Evolutionary conservation across 257 asterid species (phyloP).

Genomic region (Haberlea rhodopensis): DNA sequence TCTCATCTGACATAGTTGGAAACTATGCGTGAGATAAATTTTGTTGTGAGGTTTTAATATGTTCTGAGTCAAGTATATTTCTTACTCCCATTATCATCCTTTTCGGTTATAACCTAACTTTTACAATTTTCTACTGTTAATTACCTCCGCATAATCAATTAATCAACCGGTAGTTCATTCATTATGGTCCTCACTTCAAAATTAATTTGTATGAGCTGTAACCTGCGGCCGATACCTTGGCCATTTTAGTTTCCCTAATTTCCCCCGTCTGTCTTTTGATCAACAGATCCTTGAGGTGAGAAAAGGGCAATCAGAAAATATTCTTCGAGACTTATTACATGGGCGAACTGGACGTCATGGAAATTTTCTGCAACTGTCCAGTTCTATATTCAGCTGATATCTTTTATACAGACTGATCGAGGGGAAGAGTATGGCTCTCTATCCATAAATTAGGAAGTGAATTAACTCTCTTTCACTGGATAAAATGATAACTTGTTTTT

Average conservation of each 20-base stretch:
- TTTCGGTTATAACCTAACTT: background rate
- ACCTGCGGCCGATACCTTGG: background rate
- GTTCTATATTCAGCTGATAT: slow-evolving; percentile 55
- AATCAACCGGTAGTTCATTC: too few species aligned
- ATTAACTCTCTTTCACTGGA: slow-evolving; percentile 1
- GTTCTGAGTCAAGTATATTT: background rate
- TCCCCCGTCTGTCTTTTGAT: slow-evolving; percentile 10
- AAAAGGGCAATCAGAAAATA: slow-evolving; percentile 56
- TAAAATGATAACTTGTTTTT: slow-evolving; percentile 15
- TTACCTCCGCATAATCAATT: background rate
- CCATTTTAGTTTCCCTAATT: slow-evolving; percentile 17
- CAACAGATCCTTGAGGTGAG: slow-evolving; percentile 60
- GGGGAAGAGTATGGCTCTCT: slow-evolving; percentile 53
- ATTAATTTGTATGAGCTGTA: slow-evolving; percentile 10
- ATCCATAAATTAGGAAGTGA: slow-evolving; percentile 17
- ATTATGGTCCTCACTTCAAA: background rate
- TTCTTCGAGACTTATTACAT: slow-evolving; percentile 62
- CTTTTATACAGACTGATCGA: slow-evolving; percentile 46
- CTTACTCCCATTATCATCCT: background rate
- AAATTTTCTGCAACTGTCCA: slow-evolving; percentile 51
- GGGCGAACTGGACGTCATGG: slow-evolving; percentile 65
- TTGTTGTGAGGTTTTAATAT: background rate
- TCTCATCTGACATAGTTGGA: background rate
- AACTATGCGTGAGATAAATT: background rate
- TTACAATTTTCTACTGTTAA: background rate